A percentile compares a stretch with the other conserved stretches of the same genome.
phyloP scores from a whole-genome alignment of 2,329 filamentous ascomycete genomes.

The Ophiostoma sp. region DNA sequence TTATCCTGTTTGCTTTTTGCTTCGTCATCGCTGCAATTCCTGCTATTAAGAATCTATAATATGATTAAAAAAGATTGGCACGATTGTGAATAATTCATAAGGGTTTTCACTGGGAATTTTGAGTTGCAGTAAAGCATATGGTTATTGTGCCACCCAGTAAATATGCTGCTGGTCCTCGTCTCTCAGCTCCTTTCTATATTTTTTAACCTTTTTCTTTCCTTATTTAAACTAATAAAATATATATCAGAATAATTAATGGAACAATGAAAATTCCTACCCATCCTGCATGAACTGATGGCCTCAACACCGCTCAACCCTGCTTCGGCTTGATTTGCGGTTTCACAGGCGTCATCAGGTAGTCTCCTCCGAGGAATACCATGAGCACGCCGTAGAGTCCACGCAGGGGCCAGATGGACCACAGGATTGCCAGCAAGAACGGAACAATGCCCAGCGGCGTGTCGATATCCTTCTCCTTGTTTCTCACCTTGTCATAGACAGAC shows the following conservation, averaged over 20 bases:
- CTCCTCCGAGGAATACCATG: slow-evolving; percentile 42
- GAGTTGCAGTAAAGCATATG: too few relatives aligned
- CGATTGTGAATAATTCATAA: too few relatives aligned
- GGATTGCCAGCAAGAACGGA: slow-evolving; percentile 34
- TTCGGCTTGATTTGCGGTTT: not conserved
- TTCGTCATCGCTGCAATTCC: not conserved
- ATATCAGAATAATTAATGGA: too few relatives aligned
- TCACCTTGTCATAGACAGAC: slow-evolving; percentile 63
- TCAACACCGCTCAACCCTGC: not conserved
- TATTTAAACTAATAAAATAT: too few relatives aligned
- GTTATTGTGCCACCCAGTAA: not conserved
- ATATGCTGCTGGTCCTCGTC: not conserved
- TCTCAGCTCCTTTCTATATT: too few relatives aligned
- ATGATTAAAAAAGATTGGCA: too few relatives aligned
- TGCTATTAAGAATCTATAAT: not conserved
- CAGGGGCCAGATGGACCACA: slow-evolving; percentile 40
- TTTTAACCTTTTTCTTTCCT: too few relatives aligned
- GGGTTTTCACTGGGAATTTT: too few relatives aligned
- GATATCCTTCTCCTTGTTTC: slow-evolving; percentile 40
- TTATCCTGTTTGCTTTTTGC: not conserved
- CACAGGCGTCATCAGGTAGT: slow-evolving; percentile 39
- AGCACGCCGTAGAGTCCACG: slow-evolving; percentile 45
- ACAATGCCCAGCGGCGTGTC: slow-evolving; percentile 34
- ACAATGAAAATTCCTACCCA: not conserved
- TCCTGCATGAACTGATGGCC: not conserved